Conservation (phyloP, 169 alveolate genomes). For the Eimeria sp. region DNA sequence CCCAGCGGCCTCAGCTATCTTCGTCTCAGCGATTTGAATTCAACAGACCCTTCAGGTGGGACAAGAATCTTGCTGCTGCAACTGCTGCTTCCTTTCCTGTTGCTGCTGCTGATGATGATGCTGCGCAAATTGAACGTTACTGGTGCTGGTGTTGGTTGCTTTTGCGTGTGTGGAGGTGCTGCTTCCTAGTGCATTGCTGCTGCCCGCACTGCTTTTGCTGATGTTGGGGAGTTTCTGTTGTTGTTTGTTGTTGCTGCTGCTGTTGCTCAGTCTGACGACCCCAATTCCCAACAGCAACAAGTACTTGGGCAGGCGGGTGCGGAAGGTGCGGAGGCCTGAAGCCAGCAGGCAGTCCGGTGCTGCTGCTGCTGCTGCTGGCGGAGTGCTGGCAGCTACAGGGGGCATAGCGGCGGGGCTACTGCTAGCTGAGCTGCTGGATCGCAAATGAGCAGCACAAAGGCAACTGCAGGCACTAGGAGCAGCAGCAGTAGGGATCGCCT, state of each 20-base stretch:
- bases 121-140: background rate
- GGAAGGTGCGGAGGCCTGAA: background rate
- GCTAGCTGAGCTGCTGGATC: background rate
- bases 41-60: constrained; percentile 67
- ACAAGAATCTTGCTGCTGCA: background rate
- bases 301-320: constrained; percentile 12
- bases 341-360: background rate
- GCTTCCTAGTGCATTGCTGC: background rate
- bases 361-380: constrained; percentile 33
- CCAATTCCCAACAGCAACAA: constrained; percentile 39
- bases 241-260: background rate
- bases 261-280: constrained; percentile 14
- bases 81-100: background rate
- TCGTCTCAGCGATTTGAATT: constrained; percentile 72
- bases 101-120: background rate
- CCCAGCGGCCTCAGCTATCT: constrained; percentile 83
- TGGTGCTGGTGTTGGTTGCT: background rate
- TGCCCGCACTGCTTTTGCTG: background rate
- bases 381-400: constrained; percentile 25
- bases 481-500: background rate
- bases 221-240: background rate
- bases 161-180: background rate
- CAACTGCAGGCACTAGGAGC: background rate
- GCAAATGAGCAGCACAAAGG: background rate
- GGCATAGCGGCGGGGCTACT: constrained; percentile 9